Conservation (phyloP, 495 filamentous ascomycete species). For the Annulohypoxylon moriforme region DNA sequence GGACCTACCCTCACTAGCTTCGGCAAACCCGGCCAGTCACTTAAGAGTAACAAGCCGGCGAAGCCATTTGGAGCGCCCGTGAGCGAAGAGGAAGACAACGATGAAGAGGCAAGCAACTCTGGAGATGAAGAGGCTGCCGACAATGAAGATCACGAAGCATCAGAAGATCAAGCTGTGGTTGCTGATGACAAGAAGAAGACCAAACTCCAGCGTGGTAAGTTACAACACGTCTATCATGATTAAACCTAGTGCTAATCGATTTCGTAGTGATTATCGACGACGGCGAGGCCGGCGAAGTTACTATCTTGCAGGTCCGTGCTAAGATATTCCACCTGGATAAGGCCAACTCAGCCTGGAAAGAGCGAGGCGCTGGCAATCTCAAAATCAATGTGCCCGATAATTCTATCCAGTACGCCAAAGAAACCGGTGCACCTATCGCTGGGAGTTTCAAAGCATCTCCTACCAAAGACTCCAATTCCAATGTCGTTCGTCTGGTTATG, state of each 20-base stretch:
- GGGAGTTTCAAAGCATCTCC: constrained; percentile 62
- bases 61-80: constrained; percentile 79
- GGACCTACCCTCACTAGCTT: constrained; percentile 71
- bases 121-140: constrained; percentile 58
- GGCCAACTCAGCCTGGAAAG: constrained; percentile 75
- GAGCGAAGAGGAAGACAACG: constrained; percentile 67
- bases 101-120: constrained; percentile 56
- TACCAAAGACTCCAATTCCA: constrained; percentile 57
- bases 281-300: constrained; percentile 80
- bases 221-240: not conserved
- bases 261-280: constrained; percentile 61
- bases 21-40: constrained; percentile 69
- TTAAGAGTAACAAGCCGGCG: constrained; percentile 67
- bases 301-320: constrained; percentile 72
- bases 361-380: constrained; percentile 83
- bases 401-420: constrained; percentile 60
- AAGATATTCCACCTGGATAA: constrained; percentile 82
- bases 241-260: constrained; percentile 43
- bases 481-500: constrained; percentile 80
- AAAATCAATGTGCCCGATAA: constrained; percentile 80
- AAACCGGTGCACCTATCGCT: constrained; percentile 52
- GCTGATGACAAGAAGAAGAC: constrained; percentile 71
- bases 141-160: constrained; percentile 54
- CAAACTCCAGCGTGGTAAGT: constrained; percentile 74
- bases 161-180: constrained; percentile 58